A percentile compares a stretch with the other conserved stretches of the same genome.
Conservation (phyloP, 352 stramenopile genomes). For the Ophiocytium majus region DNA sequence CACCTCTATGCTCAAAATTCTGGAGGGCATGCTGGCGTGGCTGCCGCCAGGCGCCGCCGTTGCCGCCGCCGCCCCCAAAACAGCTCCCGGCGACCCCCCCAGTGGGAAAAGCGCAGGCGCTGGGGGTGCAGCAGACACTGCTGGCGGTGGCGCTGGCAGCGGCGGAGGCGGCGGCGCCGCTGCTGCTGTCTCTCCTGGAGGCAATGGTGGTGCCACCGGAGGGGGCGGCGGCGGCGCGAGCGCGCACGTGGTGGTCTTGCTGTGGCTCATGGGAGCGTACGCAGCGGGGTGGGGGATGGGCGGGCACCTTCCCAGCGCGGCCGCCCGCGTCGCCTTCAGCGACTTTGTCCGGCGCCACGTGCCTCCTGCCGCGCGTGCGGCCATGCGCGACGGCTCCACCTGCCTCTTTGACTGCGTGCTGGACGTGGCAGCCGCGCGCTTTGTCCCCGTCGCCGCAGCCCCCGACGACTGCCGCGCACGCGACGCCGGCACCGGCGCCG, state of each 20-base stretch:
- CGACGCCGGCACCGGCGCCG: too few relatives aligned
- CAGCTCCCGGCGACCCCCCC: too few relatives aligned
- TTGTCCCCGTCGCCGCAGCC: background rate
- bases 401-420: background rate
- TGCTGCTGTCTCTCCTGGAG: too few relatives aligned
- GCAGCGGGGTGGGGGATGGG: background rate
- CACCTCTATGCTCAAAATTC: background rate
- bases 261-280: background rate
- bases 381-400: background rate
- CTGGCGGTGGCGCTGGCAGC: background rate
- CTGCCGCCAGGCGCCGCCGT: background rate
- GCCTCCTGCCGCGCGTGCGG: background rate
- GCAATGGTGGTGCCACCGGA: too few relatives aligned
- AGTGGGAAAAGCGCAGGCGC: background rate
- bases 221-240: background rate
- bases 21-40: slow-evolving; percentile 13
- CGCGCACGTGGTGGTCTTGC: background rate
- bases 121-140: too few relatives aligned
- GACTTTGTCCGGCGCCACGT: background rate
- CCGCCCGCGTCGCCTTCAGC: background rate
- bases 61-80: background rate
- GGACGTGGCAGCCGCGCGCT: background rate
- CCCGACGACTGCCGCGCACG: background rate
- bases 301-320: background rate
- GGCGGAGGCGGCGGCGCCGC: too few relatives aligned